Conservation (phyloP, 2,329 filamentous ascomycete species). For the Calonectria pteridis region DNA sequence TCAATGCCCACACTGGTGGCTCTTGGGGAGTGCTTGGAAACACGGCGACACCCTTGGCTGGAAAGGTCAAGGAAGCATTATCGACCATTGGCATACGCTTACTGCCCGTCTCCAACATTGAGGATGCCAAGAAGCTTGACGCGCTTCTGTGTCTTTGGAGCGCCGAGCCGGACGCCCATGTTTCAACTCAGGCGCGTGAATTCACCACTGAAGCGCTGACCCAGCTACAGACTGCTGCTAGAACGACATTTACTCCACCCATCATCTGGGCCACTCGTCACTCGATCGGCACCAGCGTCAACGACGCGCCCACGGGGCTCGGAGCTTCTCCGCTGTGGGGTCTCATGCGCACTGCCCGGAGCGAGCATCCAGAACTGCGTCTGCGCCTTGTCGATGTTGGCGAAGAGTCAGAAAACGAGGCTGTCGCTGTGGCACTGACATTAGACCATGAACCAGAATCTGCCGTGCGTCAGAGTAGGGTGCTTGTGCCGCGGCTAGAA, state of each 20-base stretch:
- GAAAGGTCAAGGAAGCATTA: neutral
- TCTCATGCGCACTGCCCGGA: neutral
- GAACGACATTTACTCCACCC: neutral
- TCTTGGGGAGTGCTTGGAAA: neutral
- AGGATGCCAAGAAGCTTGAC: neutral
- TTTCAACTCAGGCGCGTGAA: neutral
- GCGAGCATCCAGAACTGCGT: neutral
- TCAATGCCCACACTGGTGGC: neutral
- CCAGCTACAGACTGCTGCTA: neutral
- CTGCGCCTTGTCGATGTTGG: neutral
- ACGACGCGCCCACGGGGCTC: neutral
- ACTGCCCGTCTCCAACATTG: neutral
- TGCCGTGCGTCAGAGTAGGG: neutral
- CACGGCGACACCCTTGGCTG: neutral
- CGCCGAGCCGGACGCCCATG: neutral
- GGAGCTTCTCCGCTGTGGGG: neutral
- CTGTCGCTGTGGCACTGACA: neutral
- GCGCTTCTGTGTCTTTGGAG: neutral
- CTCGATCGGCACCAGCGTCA: neutral
- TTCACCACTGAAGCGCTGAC: neutral
- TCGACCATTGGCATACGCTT: neutral
- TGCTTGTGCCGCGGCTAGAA: neutral
- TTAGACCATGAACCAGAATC: neutral
- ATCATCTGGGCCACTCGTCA: neutral
- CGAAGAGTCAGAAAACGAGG: neutral